Conservation (phyloP, 164 flowering plant species). For the Annona squamosa region DNA sequence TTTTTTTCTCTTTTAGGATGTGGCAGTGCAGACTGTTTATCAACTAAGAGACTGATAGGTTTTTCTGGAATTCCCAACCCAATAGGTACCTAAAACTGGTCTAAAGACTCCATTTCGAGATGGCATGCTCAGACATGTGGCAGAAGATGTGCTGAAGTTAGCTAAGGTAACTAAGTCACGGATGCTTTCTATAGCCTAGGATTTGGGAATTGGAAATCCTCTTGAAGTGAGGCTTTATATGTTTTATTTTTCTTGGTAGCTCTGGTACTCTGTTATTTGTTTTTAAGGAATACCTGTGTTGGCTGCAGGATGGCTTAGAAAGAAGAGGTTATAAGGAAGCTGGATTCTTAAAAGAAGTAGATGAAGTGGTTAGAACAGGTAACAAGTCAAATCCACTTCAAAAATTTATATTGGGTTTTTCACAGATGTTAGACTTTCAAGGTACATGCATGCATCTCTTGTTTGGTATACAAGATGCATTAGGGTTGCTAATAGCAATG, state of each 20-base stretch:
- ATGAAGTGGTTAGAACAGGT: conserved; percentile 90
- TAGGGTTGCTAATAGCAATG: too few species aligned
- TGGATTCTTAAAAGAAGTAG: conserved; percentile 79
- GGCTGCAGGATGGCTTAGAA: conserved; percentile 81
- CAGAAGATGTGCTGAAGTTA: conserved; percentile 71
- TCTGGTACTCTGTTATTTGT: neutral
- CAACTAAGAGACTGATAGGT: too few species aligned
- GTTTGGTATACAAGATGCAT: too few species aligned
- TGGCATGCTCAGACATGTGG: conserved; percentile 78
- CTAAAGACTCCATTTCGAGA: conserved; percentile 89
- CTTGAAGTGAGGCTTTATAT: neutral
- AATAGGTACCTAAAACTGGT: conserved; percentile 78
- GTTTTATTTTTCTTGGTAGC: neutral
- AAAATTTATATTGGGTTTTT: neutral
- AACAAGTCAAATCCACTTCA: neutral
- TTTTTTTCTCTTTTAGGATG: too few species aligned
- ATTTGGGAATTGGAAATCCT: neutral
- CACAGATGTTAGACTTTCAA: too few species aligned
- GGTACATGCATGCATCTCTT: too few species aligned
- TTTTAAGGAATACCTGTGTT: neutral
- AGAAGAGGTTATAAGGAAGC: conserved; percentile 91
- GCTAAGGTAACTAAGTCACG: conserved; percentile 52
- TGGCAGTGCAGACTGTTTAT: too few species aligned
- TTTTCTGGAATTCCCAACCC: neutral
- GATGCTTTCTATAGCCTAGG: neutral